These are phyloP conservation scores for Coemansia sp. DNA, from an alignment of 192 early-diverging fungal genomes.

Conservation along the genomic window DNA sequence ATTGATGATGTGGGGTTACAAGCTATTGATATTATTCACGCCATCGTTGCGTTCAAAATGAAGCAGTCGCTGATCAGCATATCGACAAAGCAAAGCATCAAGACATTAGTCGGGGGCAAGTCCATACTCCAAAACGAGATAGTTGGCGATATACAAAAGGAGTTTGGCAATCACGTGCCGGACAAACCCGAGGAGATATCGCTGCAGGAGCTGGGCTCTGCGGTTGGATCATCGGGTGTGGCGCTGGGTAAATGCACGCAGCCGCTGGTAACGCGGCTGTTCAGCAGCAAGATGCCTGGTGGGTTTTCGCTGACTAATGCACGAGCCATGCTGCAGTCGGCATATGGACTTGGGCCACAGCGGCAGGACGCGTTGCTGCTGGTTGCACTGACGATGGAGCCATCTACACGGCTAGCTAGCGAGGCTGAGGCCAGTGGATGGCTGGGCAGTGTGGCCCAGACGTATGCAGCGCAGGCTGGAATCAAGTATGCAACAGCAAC, in stretches of 20 bases:
- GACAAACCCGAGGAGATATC: slow-evolving; percentile 89
- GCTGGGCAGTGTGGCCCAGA: slow-evolving; percentile 73
- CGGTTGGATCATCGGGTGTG: slow-evolving; percentile 60
- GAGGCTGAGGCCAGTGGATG: slow-evolving; percentile 15
- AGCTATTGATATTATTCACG: slow-evolving; percentile 72
- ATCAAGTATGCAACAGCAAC: slow-evolving; percentile 57
- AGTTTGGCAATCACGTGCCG: slow-evolving; percentile 80
- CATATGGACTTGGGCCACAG: slow-evolving; percentile 78
- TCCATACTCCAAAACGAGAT: slow-evolving; percentile 98
- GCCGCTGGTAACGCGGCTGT: slow-evolving; percentile 72
- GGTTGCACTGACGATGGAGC: slow-evolving; percentile 80
- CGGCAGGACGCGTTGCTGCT: slow-evolving; percentile 76
- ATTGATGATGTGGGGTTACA: slow-evolving; percentile 71
- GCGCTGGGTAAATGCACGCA: slow-evolving; percentile 80
- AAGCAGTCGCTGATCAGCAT: slow-evolving; percentile 80
- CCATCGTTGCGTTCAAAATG: slow-evolving; percentile 83
- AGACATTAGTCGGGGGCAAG: slow-evolving; percentile 90
- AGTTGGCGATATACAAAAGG: slow-evolving; percentile 89
- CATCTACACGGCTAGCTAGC: slow-evolving; percentile 67
- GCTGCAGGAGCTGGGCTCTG: slow-evolving; percentile 73
- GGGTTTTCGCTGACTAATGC: slow-evolving; percentile 80
- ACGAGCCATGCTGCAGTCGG: slow-evolving; percentile 63
- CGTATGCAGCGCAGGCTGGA: slow-evolving; percentile 75
- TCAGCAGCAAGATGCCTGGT: slow-evolving; percentile 90
- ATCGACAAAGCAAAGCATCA: slow-evolving; percentile 65